A percentile compares a stretch with the other conserved stretches of the same genome.
Conservation (phyloP, 805 yeast species). For the Gaillardinia entomophila region DNA sequence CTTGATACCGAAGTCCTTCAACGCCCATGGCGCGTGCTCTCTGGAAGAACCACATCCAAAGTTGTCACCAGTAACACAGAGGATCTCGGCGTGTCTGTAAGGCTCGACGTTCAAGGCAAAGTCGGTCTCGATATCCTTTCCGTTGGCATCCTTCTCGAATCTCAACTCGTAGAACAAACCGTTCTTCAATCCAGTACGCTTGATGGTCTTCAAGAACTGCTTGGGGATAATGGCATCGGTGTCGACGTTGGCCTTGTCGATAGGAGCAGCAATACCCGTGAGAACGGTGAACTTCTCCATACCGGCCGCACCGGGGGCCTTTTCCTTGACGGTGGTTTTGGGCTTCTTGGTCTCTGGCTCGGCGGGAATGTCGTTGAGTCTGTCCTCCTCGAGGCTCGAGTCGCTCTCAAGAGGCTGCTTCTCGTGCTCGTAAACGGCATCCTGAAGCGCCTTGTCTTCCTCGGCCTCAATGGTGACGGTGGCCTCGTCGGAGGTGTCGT, state of each 20-base stretch:
- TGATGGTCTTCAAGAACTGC: slow-evolving; percentile 95
- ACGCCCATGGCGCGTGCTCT: slow-evolving; percentile 99
- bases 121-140: slow-evolving; percentile 79
- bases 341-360: slow-evolving; percentile 20
- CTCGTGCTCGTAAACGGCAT: slow-evolving; percentile 68
- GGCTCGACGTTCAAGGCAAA: slow-evolving; percentile 85
- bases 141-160: slow-evolving; percentile 55
- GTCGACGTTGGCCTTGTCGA: slow-evolving; percentile 92
- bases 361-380: slow-evolving; percentile 59
- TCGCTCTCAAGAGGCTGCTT: slow-evolving; percentile 54
- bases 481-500: slow-evolving; percentile 55
- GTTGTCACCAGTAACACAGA: slow-evolving; percentile 92
- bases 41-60: slow-evolving; percentile 99
- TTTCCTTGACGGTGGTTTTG: slow-evolving; percentile 4
- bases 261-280: slow-evolving; percentile 87
- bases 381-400: slow-evolving; percentile 50
- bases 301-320: slow-evolving; percentile 36
- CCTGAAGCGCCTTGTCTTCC: slow-evolving; percentile 54
- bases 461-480: slow-evolving; percentile 41
- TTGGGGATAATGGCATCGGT: slow-evolving; percentile 99
- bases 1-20: slow-evolving; percentile 94
- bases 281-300: slow-evolving; percentile 72
- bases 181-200: slow-evolving; percentile 85
- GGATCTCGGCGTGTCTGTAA: slow-evolving; percentile 70
- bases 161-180: slow-evolving; percentile 93